These are phyloP conservation scores for Zanthoxylum bungeanum DNA, from an alignment of 345 rosid species.

Conservation along the genomic window DNA sequence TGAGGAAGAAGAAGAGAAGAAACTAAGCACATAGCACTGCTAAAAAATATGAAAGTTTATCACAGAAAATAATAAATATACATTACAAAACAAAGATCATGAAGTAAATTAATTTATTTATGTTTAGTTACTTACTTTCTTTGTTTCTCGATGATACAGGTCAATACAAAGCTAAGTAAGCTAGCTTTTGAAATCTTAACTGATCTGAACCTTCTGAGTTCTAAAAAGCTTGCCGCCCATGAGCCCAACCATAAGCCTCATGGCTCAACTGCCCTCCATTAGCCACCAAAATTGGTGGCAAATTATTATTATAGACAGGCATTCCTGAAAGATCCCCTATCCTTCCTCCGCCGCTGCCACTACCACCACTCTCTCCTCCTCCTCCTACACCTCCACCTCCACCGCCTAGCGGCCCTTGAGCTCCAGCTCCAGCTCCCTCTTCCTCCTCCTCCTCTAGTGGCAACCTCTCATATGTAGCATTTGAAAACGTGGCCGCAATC, in stretches of 20 bases:
- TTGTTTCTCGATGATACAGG: neutral
- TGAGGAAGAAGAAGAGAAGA: neutral
- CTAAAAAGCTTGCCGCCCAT: conserved; percentile 45
- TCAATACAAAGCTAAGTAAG: neutral
- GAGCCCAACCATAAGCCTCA: conserved; percentile 55
- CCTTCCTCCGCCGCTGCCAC: too few species aligned
- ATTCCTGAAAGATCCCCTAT: conserved; percentile 48
- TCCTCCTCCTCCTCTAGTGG: conserved; percentile 60
- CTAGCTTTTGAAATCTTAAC: neutral
- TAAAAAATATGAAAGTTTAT: neutral
- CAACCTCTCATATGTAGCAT: conserved; percentile 56
- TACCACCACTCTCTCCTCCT: conserved; percentile 28
- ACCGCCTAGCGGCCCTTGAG: conserved; percentile 40
- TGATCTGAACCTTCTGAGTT: neutral
- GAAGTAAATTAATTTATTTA: conserved; percentile 5
- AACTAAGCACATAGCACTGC: neutral
- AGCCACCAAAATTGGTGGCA: conserved; percentile 65
- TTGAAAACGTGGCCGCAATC: conserved; percentile 54
- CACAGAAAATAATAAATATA: neutral
- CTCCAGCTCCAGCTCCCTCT: conserved; percentile 26
- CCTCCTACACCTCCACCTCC: conserved; percentile 33
- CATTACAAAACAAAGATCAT: neutral
- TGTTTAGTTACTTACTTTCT: neutral
- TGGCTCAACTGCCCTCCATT: conserved; percentile 55
- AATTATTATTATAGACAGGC: conserved; percentile 52